Evolutionary conservation across 306 rosid genomes (phyloP).

Genomic region (Glycine latifolia): DNA sequence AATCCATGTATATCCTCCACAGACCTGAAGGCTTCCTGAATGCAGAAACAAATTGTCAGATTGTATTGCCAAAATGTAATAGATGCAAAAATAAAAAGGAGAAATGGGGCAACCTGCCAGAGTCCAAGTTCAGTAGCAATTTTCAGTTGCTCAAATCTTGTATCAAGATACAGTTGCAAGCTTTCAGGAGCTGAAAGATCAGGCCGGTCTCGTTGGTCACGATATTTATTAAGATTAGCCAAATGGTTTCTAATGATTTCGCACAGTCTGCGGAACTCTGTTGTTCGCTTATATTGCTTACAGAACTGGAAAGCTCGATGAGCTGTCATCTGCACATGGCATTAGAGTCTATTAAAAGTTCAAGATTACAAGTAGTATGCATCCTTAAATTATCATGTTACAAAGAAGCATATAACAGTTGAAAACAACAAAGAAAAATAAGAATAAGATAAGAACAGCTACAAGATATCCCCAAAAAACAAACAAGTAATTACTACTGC

Average conservation of each 20-base stretch:
- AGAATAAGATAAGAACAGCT: background rate
- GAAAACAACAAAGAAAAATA: constrained; percentile 1
- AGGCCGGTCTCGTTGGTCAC: constrained; percentile 96
- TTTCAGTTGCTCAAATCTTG: constrained; percentile 96
- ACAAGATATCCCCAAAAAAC: too few relatives aligned
- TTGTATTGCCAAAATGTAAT: background rate
- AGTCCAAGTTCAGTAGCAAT: constrained; percentile 94
- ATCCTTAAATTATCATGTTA: background rate
- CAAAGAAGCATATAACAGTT: background rate
- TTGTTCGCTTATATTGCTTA: constrained; percentile 92
- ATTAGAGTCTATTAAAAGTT: background rate
- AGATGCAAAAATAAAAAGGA: background rate
- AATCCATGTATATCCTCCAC: constrained; percentile 95
- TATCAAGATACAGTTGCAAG: constrained; percentile 91
- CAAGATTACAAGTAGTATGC: background rate
- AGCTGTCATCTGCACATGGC: constrained; percentile 87
- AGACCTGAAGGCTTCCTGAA: constrained; percentile 98
- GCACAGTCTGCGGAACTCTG: constrained; percentile 92
- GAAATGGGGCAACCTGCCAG: constrained; percentile 81
- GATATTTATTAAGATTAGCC: constrained; percentile 86
- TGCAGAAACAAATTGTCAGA: constrained; percentile 15
- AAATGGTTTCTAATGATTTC: constrained; percentile 94
- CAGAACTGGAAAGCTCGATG: constrained; percentile 99
- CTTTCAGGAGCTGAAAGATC: constrained; percentile 91
- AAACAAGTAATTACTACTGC: too few relatives aligned